phyloP scores from a whole-genome alignment of 1,139 yeast species.

The Zygoascus hellenicus region DNA sequence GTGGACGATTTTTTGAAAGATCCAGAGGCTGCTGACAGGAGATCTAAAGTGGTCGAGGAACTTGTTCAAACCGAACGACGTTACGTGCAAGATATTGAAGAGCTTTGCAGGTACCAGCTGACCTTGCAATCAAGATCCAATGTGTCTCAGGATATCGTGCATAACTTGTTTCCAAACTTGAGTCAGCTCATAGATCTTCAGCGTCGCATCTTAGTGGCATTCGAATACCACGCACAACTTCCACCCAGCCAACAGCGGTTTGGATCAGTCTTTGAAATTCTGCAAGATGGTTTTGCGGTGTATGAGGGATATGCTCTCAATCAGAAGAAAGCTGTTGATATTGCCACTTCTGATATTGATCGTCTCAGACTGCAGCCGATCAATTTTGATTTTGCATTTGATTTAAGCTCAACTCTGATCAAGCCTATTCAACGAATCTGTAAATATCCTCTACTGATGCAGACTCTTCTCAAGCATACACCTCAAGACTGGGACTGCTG shows the following conservation, averaged over 20 bases:
- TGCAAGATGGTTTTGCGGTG: slow-evolving; percentile 74
- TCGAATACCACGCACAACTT: slow-evolving; percentile 79
- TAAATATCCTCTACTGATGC: slow-evolving; percentile 80
- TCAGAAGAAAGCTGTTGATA: slow-evolving; percentile 82
- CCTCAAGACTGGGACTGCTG: slow-evolving; percentile 46
- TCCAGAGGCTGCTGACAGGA: slow-evolving; percentile 24
- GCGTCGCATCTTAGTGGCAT: slow-evolving; percentile 77
- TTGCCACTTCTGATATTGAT: slow-evolving; percentile 59
- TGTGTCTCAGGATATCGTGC: slow-evolving; percentile 73
- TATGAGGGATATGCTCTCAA: slow-evolving; percentile 84
- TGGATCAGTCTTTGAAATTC: slow-evolving; percentile 76
- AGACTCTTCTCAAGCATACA: slow-evolving; percentile 65
- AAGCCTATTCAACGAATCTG: slow-evolving; percentile 95
- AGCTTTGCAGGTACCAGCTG: slow-evolving; percentile 58
- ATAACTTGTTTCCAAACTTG: slow-evolving; percentile 80
- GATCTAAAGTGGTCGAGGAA: slow-evolving; percentile 79
- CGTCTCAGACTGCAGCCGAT: slow-evolving; percentile 27
- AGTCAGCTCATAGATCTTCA: slow-evolving; percentile 85
- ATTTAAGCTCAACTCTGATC: slow-evolving; percentile 79
- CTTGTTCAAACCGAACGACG: slow-evolving; percentile 85
- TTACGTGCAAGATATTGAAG: slow-evolving; percentile 85
- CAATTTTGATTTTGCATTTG: slow-evolving; percentile 49
- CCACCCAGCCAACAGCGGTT: slow-evolving; percentile 74
- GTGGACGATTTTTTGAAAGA: slow-evolving; percentile 12
- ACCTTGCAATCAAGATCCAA: slow-evolving; percentile 62